Conservation (phyloP, 2,329 filamentous ascomycete genomes). For the Ceratocystis papillata region DNA sequence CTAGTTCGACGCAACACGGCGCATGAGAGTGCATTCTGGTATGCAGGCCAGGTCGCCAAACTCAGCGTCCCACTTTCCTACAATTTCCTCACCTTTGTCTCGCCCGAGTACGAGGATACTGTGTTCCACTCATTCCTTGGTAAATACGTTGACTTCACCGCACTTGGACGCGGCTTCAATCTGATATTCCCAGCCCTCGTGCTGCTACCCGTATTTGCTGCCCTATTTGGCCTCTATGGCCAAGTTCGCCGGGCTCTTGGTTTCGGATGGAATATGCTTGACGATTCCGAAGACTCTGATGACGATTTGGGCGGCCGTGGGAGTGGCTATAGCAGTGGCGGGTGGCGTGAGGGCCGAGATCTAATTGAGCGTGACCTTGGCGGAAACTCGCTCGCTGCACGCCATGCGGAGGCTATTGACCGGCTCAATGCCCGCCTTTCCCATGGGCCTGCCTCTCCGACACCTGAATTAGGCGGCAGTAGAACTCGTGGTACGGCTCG, state of each 20-base stretch:
- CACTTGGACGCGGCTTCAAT: conserved; percentile 73
- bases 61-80: conserved; percentile 87
- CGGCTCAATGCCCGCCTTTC: conserved; percentile 29
- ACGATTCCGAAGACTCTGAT: conserved; percentile 55
- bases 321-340: conserved; percentile 66
- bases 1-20: conserved; percentile 85
- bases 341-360: conserved; percentile 83
- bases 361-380: conserved; percentile 79
- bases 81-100: conserved; percentile 90
- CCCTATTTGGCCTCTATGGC: conserved; percentile 81
- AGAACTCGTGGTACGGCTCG: conserved; percentile 28
- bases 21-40: conserved; percentile 90
- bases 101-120: conserved; percentile 58
- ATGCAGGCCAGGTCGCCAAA: conserved; percentile 81
- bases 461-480: conserved; percentile 33
- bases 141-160: conserved; percentile 68
- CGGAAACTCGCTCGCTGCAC: conserved; percentile 46
- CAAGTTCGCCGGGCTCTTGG: conserved; percentile 66
- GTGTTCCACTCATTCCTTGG: conserved; percentile 84
- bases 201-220: conserved; percentile 72
- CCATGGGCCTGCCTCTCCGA: conserved; percentile 37
- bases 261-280: conserved; percentile 62
- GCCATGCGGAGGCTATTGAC: conserved; percentile 35
- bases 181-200: conserved; percentile 82
- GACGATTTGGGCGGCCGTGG: conserved; percentile 56